Base-by-base conservation (phyloP, 257 asterid genomes). In the Vinca minor region DNA sequence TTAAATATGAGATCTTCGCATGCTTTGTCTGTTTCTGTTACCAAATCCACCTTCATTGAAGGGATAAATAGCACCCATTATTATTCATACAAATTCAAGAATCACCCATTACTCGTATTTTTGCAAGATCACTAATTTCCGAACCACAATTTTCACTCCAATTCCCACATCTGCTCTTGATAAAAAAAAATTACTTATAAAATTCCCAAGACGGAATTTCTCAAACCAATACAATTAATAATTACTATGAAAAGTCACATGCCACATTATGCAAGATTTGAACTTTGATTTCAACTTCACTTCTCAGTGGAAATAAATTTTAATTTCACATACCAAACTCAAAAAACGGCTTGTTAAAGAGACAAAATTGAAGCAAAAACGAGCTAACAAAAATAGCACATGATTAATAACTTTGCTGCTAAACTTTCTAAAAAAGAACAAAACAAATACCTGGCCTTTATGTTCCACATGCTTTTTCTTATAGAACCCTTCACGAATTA, bases 11-110 rank as follows among this genome's bases (percentile, higher is more conserved):
- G 81, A 59, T 88, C 94, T 74, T 91, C 98, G 46, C 98, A 91
- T 48, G 76, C 84, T 80, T 88, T 91, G 76, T 91, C 98, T 23
- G 98, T 91, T 79, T 88, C 98, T 0, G 97, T 91, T 57, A 91
- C 97, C 87, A 91, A 76, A 80, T 91, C 97, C 78, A 91, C 97
- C 97, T 91, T 68, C 68, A 50, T 61, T n/a, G 62, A 57, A 52
- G 46, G 3, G n/a, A 41, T 13, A 39, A 50, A 12, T 52, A 1
- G 48, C 55, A 25, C 0, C n/a, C 56, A 56, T 29, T 34, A 5
- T 12, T 36, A 13, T 42, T 0, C 26, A 32, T 2, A 29, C 56
- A 49, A 54, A 15, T 29, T 28, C 5, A 21, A 28, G 39, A 54
- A 29, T 54, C 11, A 13, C 17, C 11, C 3, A 12, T 15, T 25